phyloP scores from a whole-genome alignment of 768 basidiomycete species.

The Gymnopilus dilepis region DNA sequence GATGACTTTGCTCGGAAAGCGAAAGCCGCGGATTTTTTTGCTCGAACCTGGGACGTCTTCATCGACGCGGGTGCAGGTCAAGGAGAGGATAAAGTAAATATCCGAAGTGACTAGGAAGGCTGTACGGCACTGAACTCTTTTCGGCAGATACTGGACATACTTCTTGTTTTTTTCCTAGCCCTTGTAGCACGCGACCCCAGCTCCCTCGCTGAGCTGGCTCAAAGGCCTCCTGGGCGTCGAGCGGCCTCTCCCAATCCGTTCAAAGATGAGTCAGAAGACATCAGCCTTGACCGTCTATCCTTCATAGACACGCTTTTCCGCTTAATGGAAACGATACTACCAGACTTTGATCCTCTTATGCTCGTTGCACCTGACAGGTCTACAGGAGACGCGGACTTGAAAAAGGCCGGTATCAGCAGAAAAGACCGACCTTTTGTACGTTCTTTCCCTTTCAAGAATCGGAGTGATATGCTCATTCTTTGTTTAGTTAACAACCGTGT shows the following conservation, averaged over 20 bases:
- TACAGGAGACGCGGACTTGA: constrained; percentile 48
- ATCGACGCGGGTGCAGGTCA: constrained; percentile 60
- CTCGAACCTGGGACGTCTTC: constrained; percentile 72
- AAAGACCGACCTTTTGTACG: constrained; percentile 63
- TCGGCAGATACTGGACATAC: constrained; percentile 66
- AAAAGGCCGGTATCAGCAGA: constrained; percentile 56
- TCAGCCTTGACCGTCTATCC: constrained; percentile 18
- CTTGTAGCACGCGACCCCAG: constrained; percentile 64
- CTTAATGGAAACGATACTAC: constrained; percentile 39
- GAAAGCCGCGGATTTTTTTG: constrained; percentile 75
- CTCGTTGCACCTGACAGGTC: constrained; percentile 35
- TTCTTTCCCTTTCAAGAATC: constrained; percentile 5
- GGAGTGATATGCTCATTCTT: neutral
- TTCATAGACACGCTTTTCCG: constrained; percentile 50
- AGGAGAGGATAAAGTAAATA: constrained; percentile 58
- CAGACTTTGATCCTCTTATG: constrained; percentile 55
- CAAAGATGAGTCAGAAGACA: constrained; percentile 16
- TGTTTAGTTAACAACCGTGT: constrained; percentile 43
- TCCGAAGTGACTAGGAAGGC: neutral
- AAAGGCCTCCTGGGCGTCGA: constrained; percentile 24
- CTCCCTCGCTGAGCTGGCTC: constrained; percentile 60
- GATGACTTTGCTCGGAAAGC: constrained; percentile 79
- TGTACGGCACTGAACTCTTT: constrained; percentile 3
- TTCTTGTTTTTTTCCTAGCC: constrained; percentile 64
- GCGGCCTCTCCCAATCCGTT: constrained; percentile 18